A percentile compares a stretch with the other conserved stretches of the same genome.
phyloP scores from a whole-genome alignment of 257 asterid genomes.

The Ophiorrhiza pumila region DNA sequence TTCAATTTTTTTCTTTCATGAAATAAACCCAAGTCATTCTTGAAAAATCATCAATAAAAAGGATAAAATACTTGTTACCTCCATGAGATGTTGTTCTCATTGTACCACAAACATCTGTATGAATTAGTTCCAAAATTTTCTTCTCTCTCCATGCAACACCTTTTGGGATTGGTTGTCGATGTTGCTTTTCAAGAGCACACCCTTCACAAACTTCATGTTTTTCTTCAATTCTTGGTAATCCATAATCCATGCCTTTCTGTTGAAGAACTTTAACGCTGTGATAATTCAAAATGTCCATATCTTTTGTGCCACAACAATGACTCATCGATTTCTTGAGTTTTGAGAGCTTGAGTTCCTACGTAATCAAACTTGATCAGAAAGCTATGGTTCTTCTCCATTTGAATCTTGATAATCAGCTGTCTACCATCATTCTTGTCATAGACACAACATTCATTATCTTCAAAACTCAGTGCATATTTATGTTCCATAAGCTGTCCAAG shows the following conservation, averaged over 20 bases:
- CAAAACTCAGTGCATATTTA: background rate
- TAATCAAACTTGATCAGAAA: background rate
- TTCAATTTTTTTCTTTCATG: background rate
- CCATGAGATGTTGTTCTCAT: slow-evolving; percentile 8
- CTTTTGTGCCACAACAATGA: slow-evolving; percentile 9
- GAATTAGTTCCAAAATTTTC: background rate
- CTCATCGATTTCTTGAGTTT: background rate
- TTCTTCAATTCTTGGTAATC: slow-evolving; percentile 14
- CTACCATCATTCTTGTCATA: background rate
- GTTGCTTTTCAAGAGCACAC: slow-evolving; percentile 1
- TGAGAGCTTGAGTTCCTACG: background rate
- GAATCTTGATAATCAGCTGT: background rate
- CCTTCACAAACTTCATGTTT: slow-evolving; percentile 1
- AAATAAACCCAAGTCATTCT: slow-evolving; percentile 5
- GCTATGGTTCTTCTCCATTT: background rate
- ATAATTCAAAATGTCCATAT: slow-evolving; percentile 9
- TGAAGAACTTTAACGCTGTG: slow-evolving; percentile 8
- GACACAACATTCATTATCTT: background rate
- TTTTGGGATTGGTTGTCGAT: background rate
- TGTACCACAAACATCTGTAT: slow-evolving; percentile 12
- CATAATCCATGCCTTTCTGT: slow-evolving; percentile 8
- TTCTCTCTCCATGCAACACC: slow-evolving; percentile 3
- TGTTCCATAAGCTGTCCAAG: background rate
- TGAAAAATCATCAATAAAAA: slow-evolving; percentile 5
- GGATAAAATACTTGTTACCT: background rate